Evolutionary conservation across 352 stramenopile species (phyloP).

Genomic region (Phytopythium delawarense): DNA sequence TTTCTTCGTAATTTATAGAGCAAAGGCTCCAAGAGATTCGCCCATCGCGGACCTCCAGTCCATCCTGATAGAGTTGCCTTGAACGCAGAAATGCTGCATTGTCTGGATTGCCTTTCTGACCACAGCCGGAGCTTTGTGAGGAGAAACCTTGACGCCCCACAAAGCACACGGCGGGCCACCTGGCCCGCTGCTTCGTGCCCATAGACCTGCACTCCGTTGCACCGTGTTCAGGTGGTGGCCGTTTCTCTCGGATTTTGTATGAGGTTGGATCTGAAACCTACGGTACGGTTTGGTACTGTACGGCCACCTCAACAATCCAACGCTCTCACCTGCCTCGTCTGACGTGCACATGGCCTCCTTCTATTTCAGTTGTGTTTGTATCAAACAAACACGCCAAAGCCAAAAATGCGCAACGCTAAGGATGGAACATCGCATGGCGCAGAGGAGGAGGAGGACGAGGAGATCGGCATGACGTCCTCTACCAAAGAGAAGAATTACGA

Average conservation of each 20-base stretch:
- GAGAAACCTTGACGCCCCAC: too few relatives aligned
- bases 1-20: background rate
- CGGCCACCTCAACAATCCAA: constrained; percentile 1
- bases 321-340: background rate
- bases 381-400: background rate
- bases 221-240: background rate
- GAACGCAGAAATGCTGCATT: background rate
- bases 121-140: background rate
- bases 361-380: background rate
- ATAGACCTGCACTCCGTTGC: background rate
- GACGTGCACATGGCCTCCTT: background rate
- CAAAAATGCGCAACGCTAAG: background rate
- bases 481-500: background rate
- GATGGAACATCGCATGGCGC: background rate
- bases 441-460: background rate
- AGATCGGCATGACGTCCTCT: background rate
- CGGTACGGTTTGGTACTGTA: background rate
- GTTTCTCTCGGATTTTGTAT: constrained; percentile 1
- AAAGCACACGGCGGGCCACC: background rate
- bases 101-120: background rate
- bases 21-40: background rate
- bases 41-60: background rate
- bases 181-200: constrained; percentile 5
- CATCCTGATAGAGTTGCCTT: background rate
- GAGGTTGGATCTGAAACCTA: background rate